phyloP scores from a whole-genome alignment of 805 yeast species.

The Barnettozyma botsteinii region DNA sequence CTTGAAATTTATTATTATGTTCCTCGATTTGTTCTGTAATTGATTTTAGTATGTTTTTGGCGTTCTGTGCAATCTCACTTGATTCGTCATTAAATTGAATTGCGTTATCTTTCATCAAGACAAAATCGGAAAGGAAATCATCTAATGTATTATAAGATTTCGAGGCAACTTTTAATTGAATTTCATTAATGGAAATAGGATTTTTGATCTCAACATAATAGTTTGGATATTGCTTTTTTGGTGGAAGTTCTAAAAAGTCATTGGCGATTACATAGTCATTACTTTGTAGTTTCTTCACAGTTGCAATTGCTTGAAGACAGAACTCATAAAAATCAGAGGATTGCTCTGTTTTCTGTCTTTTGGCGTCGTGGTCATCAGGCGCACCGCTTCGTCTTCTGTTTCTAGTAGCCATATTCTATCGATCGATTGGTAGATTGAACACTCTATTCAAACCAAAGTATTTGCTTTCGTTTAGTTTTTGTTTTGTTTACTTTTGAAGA shows the following conservation, averaged over 20 bases:
- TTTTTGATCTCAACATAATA: constrained; percentile 64
- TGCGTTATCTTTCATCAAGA: constrained; percentile 67
- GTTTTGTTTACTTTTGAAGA: too few relatives aligned
- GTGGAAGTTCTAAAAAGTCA: constrained; percentile 67
- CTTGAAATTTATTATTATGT: constrained; percentile 22
- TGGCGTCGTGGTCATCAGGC: constrained; percentile 3
- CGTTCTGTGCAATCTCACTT: constrained; percentile 61
- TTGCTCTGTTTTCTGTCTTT: constrained; percentile 16
- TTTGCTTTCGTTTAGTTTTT: not conserved
- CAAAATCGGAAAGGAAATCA: constrained; percentile 55
- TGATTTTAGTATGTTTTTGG: constrained; percentile 48
- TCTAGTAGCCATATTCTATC: constrained; percentile 14
- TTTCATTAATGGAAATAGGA: constrained; percentile 70
- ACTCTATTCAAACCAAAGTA: too few relatives aligned
- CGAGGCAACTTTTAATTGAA: constrained; percentile 41
- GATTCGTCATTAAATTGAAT: constrained; percentile 61
- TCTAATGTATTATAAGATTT: constrained; percentile 30
- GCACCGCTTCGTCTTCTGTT: constrained; percentile 15
- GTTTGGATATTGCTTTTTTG: constrained; percentile 71
- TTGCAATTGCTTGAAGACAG: constrained; percentile 29
- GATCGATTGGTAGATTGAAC: too few relatives aligned
- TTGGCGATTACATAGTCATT: constrained; percentile 27
- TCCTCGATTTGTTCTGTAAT: constrained; percentile 40
- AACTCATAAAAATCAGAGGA: constrained; percentile 24
- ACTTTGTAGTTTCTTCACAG: constrained; percentile 30